These are phyloP conservation scores for Diddensiella caesifluorescens DNA, from an alignment of 805 yeast genomes.

Conservation along the genomic window DNA sequence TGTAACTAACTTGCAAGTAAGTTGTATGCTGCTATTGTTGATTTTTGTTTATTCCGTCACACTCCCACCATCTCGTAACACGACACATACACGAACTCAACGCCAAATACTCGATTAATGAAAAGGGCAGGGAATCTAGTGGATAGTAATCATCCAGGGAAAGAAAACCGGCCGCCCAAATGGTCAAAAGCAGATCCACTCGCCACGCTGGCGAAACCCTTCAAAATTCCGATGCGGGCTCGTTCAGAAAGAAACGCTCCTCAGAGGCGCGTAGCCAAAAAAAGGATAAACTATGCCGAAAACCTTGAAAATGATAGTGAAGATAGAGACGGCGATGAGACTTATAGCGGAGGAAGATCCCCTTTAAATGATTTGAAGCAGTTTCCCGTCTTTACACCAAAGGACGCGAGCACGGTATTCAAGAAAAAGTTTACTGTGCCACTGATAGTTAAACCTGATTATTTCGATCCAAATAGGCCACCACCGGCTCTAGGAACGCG, in stretches of 20 bases:
- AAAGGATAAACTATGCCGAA: constrained; percentile 8
- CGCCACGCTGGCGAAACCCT: constrained; percentile 15
- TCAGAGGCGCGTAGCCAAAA: constrained; percentile 6
- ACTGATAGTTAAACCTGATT: constrained; percentile 16
- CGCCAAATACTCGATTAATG: too few relatives aligned
- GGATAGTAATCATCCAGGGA: too few relatives aligned
- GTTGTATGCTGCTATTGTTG: too few relatives aligned
- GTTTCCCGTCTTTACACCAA: constrained; percentile 12
- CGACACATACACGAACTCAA: too few relatives aligned
- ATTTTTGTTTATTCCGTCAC: too few relatives aligned
- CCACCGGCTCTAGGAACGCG: constrained; percentile 86
- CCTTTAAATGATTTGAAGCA: constrained; percentile 4
- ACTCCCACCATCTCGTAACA: too few relatives aligned
- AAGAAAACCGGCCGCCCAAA: too few relatives aligned
- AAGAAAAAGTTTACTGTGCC: constrained; percentile 18
- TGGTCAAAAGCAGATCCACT: constrained; percentile 13
- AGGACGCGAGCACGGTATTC: constrained; percentile 10
- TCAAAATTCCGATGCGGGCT: constrained; percentile 9
- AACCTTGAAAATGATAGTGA: constrained; percentile 3
- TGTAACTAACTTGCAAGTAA: too few relatives aligned
- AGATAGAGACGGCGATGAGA: neutral
- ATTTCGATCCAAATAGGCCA: constrained; percentile 27
- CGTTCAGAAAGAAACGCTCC: constrained; percentile 3
- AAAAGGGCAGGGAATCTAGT: too few relatives aligned
- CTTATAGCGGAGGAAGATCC: neutral